A percentile compares a stretch with the other conserved stretches of the same genome.
Evolutionary conservation across 2,329 filamentous ascomycete species (phyloP).

Genomic region (Elsinoe australis): DNA sequence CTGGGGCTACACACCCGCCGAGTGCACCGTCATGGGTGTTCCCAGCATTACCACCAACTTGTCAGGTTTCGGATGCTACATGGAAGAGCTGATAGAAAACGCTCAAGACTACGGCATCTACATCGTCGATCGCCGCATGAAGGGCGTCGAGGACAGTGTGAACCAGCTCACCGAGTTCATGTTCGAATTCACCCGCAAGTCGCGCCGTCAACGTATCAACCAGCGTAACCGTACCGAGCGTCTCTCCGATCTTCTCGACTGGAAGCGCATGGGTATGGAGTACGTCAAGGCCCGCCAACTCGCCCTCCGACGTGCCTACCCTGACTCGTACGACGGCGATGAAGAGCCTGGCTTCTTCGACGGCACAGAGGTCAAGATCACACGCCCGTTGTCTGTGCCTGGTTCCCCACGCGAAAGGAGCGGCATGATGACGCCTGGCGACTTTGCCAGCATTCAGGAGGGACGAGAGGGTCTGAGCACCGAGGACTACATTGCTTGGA

Average conservation of each 20-base stretch:
- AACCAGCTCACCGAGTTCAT: slow-evolving; percentile 89
- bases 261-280: slow-evolving; percentile 99
- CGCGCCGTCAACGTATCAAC: slow-evolving; percentile 93
- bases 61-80: slow-evolving; percentile 97
- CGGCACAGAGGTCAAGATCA: slow-evolving; percentile 89
- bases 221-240: slow-evolving; percentile 95
- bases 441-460: slow-evolving; percentile 94
- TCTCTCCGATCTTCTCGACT: slow-evolving; percentile 88
- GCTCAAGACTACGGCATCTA: slow-evolving; percentile 98
- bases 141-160: slow-evolving; percentile 94
- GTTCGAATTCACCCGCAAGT: slow-evolving; percentile 91
- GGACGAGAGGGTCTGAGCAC: slow-evolving; percentile 86
- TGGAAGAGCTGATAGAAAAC: slow-evolving; percentile 98
- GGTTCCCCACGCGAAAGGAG: slow-evolving; percentile 83
- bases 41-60: slow-evolving; percentile 97
- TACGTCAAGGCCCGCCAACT: slow-evolving; percentile 96
- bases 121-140: slow-evolving; percentile 90
- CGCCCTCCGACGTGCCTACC: slow-evolving; percentile 85
- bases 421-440: slow-evolving; percentile 98
- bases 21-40: slow-evolving; percentile 98
- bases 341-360: slow-evolving; percentile 88
- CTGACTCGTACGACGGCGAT: slow-evolving; percentile 66
- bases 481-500: slow-evolving; percentile 98
- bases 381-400: slow-evolving; percentile 84
- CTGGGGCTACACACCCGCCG: slow-evolving; percentile 96